Evolutionary conservation across 352 stramenopile genomes (phyloP), one percentile per base, ranked within the genome.

Genomic region (Phytophthora aleatoria): DNA sequence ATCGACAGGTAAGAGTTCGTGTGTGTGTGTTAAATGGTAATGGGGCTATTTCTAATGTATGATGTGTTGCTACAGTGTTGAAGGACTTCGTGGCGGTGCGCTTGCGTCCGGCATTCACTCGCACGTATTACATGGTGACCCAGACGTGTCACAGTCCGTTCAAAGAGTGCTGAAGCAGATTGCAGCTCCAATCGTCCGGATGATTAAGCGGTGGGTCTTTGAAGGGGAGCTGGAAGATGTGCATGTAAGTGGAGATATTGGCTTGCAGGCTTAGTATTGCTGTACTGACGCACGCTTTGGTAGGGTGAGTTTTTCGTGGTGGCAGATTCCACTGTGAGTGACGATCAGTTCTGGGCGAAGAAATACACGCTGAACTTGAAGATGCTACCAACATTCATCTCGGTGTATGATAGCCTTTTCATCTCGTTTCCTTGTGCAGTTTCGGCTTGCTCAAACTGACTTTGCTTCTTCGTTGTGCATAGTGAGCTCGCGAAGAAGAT

Each of bases 401-500:
- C 89, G 3, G 72, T 77, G 88, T 94, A 81, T 47, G 79, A 67
- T 30, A 11, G 24, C 10, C 35, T 30, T 10, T 6, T 31, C 11
- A 39, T 24, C 27, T 42, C 7, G 4, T 24, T 59, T 12, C 20
- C 20, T 39, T 38, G 30, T 20, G 6, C 31, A 45, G 20, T 33
- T 54, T 52, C 13, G 4, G 1, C 7, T 16, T 51, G 20, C 38
- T 9, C 24, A 28, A 11, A 41, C 52, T 66, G 36, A 55, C 13
- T 8, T 15, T 49, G 6, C 31, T 43, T 49, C 20, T 43, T 27
- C 53, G 15, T 60, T 65, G 20, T 53, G 52, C n/a, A 33, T 59
- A 96, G 86, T 41, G 88, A 96, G 10, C 74, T 99, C 11, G 96
- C 96, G 2, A 81, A 92, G 24, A 97, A 96, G 36, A 98, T 98